Percentiles rank a stretch among this genome's conserved stretches.
Conservation (phyloP, 306 rosid genomes). For the Lagenaria siceraria region DNA sequence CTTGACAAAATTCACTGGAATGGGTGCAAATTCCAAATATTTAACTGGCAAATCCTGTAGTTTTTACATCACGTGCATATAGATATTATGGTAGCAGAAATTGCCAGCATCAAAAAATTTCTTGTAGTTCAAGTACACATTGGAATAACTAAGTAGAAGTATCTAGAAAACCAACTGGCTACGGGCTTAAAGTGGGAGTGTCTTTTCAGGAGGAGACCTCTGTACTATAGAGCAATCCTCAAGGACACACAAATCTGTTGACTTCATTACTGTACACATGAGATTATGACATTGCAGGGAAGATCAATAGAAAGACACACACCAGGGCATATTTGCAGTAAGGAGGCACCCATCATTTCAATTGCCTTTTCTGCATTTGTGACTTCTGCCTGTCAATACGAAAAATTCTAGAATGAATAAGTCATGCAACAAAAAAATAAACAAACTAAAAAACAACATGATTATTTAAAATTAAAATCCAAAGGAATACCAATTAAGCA, state of each 20-base stretch:
- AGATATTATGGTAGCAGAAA: not conserved
- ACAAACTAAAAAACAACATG: not conserved
- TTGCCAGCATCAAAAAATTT: not conserved
- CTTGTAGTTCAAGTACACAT: not conserved
- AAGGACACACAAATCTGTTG: not conserved
- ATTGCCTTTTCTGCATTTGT: slow-evolving; percentile 66
- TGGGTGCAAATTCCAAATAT: not conserved
- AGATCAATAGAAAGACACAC: slow-evolving; percentile 9
- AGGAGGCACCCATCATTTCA: slow-evolving; percentile 67
- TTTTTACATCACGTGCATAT: not conserved
- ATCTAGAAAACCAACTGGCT: not conserved
- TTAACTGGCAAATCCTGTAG: not conserved
- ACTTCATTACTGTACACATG: not conserved
- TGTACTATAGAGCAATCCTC: not conserved
- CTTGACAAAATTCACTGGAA: not conserved
- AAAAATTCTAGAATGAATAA: not conserved
- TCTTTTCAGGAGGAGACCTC: not conserved
- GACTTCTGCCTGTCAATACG: slow-evolving; percentile 51
- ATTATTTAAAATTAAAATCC: not conserved
- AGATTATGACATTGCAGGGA: not conserved
- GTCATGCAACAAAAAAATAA: not conserved
- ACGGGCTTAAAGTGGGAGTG: not conserved
- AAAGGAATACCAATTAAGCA: not conserved
- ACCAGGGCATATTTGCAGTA: slow-evolving; percentile 61
- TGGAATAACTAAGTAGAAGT: not conserved